Percentiles rank a stretch among this genome's conserved stretches.
Evolutionary conservation across 305 asterid genomes (phyloP).

Genomic region (Salvia sclarea): DNA sequence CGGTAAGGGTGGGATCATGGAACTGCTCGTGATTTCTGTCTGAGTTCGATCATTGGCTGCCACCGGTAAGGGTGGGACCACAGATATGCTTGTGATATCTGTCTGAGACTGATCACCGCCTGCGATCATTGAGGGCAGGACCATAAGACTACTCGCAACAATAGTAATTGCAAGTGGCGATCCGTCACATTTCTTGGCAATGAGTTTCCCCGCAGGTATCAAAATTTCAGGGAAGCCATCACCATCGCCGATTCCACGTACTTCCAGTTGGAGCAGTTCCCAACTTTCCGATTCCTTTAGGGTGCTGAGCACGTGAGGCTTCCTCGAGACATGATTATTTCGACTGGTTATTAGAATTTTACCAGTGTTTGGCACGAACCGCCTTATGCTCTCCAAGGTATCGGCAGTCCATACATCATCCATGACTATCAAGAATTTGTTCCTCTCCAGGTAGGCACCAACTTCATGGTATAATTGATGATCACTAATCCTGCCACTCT

Average conservation of each 20-base stretch:
- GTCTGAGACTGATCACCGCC: no score
- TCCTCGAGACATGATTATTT: neutral
- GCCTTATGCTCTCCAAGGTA: neutral
- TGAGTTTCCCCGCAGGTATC: neutral
- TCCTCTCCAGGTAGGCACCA: neutral
- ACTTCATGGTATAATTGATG: neutral
- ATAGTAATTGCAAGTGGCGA: slow-evolving; percentile 4
- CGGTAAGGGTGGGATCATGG: no score
- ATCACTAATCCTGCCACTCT: neutral
- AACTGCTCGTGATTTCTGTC: no score
- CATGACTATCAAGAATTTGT: neutral
- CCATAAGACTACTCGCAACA: no score
- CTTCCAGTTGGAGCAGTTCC: neutral
- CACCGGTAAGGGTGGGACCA: no score
- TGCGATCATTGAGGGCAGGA: no score
- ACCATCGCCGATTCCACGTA: neutral
- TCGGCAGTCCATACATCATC: neutral
- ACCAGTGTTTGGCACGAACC: neutral
- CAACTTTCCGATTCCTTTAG: neutral
- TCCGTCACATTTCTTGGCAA: neutral
- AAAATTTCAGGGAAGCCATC: neutral
- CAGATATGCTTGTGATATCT: no score
- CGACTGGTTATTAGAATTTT: neutral
- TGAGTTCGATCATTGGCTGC: no score
- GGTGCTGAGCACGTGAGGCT: neutral